Evolutionary conservation across 306 rosid species (phyloP).

Genomic region (Glycine latifolia): DNA sequence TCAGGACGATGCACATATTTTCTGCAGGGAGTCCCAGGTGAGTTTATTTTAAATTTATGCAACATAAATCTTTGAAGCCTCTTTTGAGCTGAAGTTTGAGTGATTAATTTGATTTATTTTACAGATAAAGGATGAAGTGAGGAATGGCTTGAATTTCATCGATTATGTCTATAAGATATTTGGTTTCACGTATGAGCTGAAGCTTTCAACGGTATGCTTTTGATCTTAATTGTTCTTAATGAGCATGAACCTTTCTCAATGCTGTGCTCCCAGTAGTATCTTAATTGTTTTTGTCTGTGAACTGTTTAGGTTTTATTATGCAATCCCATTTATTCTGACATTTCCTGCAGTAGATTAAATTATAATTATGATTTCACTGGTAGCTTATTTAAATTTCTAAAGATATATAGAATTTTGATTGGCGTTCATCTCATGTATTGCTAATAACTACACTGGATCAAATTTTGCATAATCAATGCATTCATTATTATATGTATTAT

Average conservation of each 20-base stretch:
- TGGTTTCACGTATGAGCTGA: conserved; percentile 91
- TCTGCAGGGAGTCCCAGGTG: conserved; percentile 96
- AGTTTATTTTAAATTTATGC: conserved; percentile 37
- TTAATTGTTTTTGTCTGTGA: background rate
- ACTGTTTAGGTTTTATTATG: conserved; percentile 5
- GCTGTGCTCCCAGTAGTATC: conserved; percentile 13
- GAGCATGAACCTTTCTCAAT: background rate
- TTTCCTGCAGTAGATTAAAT: conserved; percentile 7
- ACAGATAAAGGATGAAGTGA: conserved; percentile 92
- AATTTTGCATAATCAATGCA: background rate
- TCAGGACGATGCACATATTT: conserved; percentile 98
- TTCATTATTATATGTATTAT: background rate
- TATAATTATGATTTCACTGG: conserved; percentile 10
- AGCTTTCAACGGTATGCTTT: conserved; percentile 83
- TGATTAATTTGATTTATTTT: conserved; percentile 42
- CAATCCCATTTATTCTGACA: background rate
- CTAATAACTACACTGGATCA: background rate
- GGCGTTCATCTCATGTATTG: background rate
- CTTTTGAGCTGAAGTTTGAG: conserved; percentile 21
- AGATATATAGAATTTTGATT: background rate
- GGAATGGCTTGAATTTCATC: conserved; percentile 75
- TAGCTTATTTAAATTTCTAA: background rate
- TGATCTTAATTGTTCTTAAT: conserved; percentile 35
- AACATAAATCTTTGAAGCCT: background rate
- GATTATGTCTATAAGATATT: conserved; percentile 67